A percentile compares a stretch with the other conserved stretches of the same genome.
Conservation (phyloP, 345 rosid species). For the Hibiscus mutabilis region DNA sequence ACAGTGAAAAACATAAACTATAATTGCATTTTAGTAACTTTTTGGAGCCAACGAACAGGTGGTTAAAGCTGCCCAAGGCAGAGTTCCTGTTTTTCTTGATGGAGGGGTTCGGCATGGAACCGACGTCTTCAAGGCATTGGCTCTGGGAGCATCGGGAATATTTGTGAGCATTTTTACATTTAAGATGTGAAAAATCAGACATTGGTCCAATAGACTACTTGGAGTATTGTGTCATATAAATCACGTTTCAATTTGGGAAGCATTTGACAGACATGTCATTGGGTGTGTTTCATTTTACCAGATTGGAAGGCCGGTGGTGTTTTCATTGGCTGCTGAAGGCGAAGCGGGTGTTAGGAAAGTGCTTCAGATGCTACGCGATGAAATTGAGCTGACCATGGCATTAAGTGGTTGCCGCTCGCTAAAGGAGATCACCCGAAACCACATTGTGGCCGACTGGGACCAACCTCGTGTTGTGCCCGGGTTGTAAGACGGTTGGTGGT, state of each 20-base stretch:
- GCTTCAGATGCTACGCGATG: slow-evolving; percentile 57
- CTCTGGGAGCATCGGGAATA: slow-evolving; percentile 90
- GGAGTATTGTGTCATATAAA: neutral
- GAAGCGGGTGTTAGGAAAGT: slow-evolving; percentile 59
- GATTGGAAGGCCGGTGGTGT: slow-evolving; percentile 86
- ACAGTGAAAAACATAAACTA: neutral
- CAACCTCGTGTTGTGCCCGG: slow-evolving; percentile 38
- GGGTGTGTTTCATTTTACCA: slow-evolving; percentile 8
- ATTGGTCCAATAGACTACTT: neutral
- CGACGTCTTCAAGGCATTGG: slow-evolving; percentile 95
- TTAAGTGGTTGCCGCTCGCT: slow-evolving; percentile 70
- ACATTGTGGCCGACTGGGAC: slow-evolving; percentile 68
- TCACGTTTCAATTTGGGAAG: no score
- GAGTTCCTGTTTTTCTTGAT: slow-evolving; percentile 83
- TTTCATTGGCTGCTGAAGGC: slow-evolving; percentile 67
- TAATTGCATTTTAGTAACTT: neutral
- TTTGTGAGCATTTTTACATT: slow-evolving; percentile 49
- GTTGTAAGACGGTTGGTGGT: slow-evolving; percentile 29
- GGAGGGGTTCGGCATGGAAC: slow-evolving; percentile 99
- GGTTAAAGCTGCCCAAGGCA: slow-evolving; percentile 80
- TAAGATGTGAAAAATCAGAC: neutral
- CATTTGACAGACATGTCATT: no score
- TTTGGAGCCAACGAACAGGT: slow-evolving; percentile 38
- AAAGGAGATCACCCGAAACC: slow-evolving; percentile 71
- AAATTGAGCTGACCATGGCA: slow-evolving; percentile 71